Evolutionary conservation across 192 early-diverging fungal genomes (phyloP).

Genomic region (Coemansia sp.): DNA sequence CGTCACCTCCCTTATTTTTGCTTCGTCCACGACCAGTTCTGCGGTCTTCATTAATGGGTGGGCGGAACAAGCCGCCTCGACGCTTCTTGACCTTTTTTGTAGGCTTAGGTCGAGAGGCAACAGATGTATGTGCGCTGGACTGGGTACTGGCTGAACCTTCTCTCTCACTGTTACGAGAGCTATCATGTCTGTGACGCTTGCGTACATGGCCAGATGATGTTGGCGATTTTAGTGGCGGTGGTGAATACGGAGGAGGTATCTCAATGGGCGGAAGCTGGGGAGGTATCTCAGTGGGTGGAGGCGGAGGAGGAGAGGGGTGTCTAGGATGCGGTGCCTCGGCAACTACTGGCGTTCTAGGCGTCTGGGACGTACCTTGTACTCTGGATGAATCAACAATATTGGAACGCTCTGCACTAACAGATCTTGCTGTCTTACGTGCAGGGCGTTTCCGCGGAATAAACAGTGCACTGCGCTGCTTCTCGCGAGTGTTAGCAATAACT

Average conservation of each 20-base stretch:
- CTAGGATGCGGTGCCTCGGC: neutral
- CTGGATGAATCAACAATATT: neutral
- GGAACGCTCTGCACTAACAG: neutral
- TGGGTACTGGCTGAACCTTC: neutral
- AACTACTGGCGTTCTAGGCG: neutral
- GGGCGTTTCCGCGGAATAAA: constrained; percentile 41
- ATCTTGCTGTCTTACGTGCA: neutral
- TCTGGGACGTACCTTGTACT: neutral
- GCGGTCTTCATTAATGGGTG: constrained; percentile 3
- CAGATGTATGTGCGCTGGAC: neutral
- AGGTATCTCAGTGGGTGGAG: neutral
- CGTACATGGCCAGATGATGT: neutral
- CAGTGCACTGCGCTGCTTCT: constrained; percentile 31
- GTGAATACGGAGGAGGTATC: neutral
- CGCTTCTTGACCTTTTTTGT: constrained; percentile 8
- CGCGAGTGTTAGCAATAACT: constrained; percentile 3
- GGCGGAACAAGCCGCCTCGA: constrained; percentile 18
- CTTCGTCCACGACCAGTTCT: constrained; percentile 1
- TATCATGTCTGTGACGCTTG: neutral
- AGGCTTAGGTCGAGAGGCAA: neutral
- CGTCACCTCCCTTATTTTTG: neutral
- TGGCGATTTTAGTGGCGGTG: neutral
- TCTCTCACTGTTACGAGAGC: neutral
- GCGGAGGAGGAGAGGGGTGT: constrained; percentile 1
- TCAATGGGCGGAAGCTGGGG: constrained; percentile 5